Evolutionary conservation across 441 rosid genomes (phyloP), one percentile per base, ranked within the genome.

Genomic region (California macrophylla): DNA sequence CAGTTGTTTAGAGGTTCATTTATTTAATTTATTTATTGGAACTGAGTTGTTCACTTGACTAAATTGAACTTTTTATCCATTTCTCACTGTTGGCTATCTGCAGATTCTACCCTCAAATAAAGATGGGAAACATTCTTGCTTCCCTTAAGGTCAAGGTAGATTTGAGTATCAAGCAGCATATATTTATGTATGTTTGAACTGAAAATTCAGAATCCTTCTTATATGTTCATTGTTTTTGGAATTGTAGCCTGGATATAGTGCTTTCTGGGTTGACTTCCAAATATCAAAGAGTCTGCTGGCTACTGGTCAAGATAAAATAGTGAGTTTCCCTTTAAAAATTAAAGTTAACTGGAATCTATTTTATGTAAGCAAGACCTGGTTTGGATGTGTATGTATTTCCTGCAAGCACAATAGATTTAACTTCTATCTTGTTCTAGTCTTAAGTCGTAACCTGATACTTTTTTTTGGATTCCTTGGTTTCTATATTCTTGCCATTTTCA

Each of bases 41-140:
- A 50, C 58, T 50, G 6, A 50, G 23, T 18, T 50, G 4, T 50
- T 50, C 23, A 18, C 61, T 54, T 21, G 12, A 54, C 25, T 54
- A 54, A 2, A 8, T 54, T 4, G 58, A 50, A 2, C 8, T 50
- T 21, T 16, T 16, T 50, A 16, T 18, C 21, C 10, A 20, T 54
- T 54, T 54, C 61, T 21, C 25, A 54, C 26, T 54, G 24, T 20
- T 54, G 61, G 61, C 25, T 20, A 20, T 54, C 2, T 54, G 24
- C 61, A 54, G 61, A 54, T 54, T 18, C 61, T 54, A 54, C 21
- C 61, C 61, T 4, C 61, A 18, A 18, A 54, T 54, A 54, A 54
- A 54, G 61, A 54, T 54, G 26, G 61, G 25, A 54, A 20, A 54
- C 24, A 20, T 54, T 54, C 61, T 20, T 54, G 25, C 25, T 54